Conservation (phyloP, 1,284 basidiomycete species). For the Butyriboletus appendiculatus region DNA sequence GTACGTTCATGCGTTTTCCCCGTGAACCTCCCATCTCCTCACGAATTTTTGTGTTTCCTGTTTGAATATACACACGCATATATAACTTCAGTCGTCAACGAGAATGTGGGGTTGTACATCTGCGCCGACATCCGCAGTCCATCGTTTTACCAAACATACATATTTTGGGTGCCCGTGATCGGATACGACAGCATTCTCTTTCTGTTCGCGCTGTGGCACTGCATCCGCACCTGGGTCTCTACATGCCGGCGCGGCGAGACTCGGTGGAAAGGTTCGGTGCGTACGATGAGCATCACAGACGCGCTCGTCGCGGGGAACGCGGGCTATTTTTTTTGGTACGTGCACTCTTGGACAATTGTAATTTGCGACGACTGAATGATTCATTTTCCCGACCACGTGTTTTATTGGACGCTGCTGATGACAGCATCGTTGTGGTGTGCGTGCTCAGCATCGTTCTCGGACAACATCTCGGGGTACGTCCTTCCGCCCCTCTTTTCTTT, state of each 20-base stretch:
- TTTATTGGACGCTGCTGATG: too few relatives aligned
- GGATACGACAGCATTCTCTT: conserved; percentile 14
- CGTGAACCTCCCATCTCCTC: too few relatives aligned
- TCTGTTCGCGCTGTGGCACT: conserved; percentile 15
- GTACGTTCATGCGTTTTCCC: conserved; percentile 1
- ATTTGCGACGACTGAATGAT: too few relatives aligned
- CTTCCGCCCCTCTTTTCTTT: too few relatives aligned
- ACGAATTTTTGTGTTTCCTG: too few relatives aligned
- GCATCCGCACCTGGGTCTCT: conserved; percentile 8
- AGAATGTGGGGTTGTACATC: conserved; percentile 15
- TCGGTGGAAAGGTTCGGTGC: not conserved
- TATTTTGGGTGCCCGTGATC: conserved; percentile 22
- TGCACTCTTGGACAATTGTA: too few relatives aligned
- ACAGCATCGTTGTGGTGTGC: too few relatives aligned
- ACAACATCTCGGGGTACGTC: conserved; percentile 10
- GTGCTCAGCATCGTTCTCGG: not conserved
- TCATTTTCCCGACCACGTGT: too few relatives aligned
- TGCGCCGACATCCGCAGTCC: conserved; percentile 4
- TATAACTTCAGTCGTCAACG: conserved; percentile 11
- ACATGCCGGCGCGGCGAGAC: not conserved
- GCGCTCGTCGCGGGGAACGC: conserved; percentile 14
- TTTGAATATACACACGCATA: too few relatives aligned
- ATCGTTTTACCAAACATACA: conserved; percentile 5
- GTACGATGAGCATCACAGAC: conserved; percentile 1
- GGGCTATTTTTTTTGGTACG: conserved; percentile 22